Evolutionary conservation across 164 flowering plant genomes (phyloP).

Genomic region (Tinospora cordifolia): DNA sequence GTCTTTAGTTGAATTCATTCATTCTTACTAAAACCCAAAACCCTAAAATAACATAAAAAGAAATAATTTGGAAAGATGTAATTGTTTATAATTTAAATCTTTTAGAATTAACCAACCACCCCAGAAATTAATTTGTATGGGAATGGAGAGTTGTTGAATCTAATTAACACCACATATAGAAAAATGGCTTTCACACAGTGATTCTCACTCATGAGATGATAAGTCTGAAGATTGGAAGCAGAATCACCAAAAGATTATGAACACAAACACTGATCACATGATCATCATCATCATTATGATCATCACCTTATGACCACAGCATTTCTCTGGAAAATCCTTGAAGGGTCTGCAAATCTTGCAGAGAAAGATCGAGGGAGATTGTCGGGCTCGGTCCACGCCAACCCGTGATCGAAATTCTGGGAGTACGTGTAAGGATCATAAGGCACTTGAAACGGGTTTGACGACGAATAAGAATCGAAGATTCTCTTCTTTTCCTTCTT

Average conservation of each 20-base stretch:
- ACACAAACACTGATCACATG: background rate
- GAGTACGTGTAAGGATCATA: conserved; percentile 50
- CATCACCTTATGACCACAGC: conserved; percentile 2
- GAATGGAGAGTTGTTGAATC: background rate
- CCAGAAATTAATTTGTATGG: background rate
- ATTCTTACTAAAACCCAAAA: background rate
- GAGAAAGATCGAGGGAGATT: conserved; percentile 58
- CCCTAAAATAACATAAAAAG: too few species aligned
- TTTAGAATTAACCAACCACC: background rate
- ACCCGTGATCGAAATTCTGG: conserved; percentile 67
- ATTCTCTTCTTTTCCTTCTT: conserved; percentile 33
- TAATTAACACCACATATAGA: background rate
- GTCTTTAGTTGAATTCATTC: background rate
- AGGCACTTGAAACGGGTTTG: conserved; percentile 15
- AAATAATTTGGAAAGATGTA: too few species aligned
- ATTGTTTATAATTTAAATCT: too few species aligned
- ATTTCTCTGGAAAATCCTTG: conserved; percentile 24
- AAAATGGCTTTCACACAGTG: background rate
- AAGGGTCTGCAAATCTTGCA: conserved; percentile 49
- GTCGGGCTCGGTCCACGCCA: conserved; percentile 42
- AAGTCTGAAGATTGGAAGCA: too few species aligned
- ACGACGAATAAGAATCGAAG: conserved; percentile 18
- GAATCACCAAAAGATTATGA: too few species aligned
- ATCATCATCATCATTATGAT: conserved; percentile 7
- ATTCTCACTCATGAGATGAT: too few species aligned